Conservation (phyloP, 306 rosid genomes). For the Psophocarpus tetragonolobus region DNA sequence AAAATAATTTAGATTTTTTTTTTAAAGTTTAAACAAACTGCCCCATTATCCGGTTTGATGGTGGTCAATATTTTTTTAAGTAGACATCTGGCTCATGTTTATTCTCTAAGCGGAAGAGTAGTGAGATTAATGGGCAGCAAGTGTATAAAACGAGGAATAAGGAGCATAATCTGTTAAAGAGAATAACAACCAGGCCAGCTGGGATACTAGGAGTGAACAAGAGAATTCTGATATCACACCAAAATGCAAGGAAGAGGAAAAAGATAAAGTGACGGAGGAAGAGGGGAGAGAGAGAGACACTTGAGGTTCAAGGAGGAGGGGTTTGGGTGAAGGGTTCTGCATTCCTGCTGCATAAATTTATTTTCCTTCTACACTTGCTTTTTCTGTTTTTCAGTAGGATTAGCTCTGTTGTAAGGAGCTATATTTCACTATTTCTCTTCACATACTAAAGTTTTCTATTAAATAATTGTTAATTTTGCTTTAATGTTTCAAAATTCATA, state of each 20-base stretch:
- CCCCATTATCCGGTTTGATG: background rate
- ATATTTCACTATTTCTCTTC: background rate
- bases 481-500: conserved; percentile 15
- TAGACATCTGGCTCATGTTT: background rate
- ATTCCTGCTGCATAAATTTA: conserved; percentile 1
- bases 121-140: background rate
- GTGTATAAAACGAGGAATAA: background rate
- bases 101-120: background rate
- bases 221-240: background rate
- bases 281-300: background rate
- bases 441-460: background rate
- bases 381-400: background rate
- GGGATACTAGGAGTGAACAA: background rate
- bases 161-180: background rate
- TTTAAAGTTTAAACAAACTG: too few species aligned
- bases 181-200: background rate
- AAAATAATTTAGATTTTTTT: too few species aligned
- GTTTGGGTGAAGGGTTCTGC: conserved; percentile 7
- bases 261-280: background rate
- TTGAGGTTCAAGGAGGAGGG: background rate
- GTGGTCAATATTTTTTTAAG: background rate
- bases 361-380: background rate
- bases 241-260: background rate
- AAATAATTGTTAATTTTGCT: conserved; percentile 25
- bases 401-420: conserved; percentile 7